Evolutionary conservation across 305 asterid genomes (phyloP).

Genomic region (Solanum chacoense): DNA sequence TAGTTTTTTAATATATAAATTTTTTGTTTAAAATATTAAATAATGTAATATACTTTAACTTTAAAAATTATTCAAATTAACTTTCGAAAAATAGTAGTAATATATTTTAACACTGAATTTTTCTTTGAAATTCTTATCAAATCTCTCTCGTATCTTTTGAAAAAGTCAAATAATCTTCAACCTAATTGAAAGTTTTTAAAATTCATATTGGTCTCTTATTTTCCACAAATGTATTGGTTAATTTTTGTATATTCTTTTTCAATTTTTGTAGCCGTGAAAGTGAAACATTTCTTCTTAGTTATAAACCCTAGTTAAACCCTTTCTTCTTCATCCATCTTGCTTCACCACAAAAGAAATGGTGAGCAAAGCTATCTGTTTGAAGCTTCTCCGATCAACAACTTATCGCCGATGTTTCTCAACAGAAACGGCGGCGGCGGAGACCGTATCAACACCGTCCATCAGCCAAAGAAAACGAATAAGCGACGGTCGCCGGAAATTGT

Average conservation of each 20-base stretch:
- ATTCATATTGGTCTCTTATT: neutral
- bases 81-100: no score
- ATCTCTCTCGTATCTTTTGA: neutral
- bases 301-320: slow-evolving; percentile 1
- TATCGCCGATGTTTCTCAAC: neutral
- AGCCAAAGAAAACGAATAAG: neutral
- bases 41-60: no score
- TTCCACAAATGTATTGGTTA: neutral
- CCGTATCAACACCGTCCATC: neutral
- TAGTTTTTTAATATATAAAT: no score
- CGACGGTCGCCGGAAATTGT: neutral
- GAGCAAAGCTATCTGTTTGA: neutral
- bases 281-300: neutral
- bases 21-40: no score
- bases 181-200: neutral
- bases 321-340: neutral
- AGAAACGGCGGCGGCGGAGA: neutral
- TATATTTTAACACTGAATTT: no score
- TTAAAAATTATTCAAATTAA: no score
- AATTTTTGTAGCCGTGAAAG: neutral
- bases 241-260: no score
- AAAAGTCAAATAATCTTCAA: neutral
- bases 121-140: no score
- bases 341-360: neutral
- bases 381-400: neutral